These are phyloP conservation scores for Candida smagusa DNA, from an alignment of 1,139 yeast species.

Conservation along the genomic window DNA sequence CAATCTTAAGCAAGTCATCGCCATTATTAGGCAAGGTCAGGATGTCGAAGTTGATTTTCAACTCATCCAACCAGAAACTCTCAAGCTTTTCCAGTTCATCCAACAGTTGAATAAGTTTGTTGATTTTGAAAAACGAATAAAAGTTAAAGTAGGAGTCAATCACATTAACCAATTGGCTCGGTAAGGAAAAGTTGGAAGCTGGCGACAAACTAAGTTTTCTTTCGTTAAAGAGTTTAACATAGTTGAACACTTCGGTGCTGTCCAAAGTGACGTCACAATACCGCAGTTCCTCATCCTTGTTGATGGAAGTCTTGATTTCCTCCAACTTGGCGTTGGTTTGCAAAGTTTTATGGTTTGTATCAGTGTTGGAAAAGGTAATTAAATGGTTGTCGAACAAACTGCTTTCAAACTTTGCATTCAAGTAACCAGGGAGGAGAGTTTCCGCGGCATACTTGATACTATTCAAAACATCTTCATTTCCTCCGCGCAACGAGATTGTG, in stretches of 20 bases:
- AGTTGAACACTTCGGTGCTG: slow-evolving; percentile 37
- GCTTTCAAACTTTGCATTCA: slow-evolving; percentile 78
- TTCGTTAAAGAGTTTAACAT: slow-evolving; percentile 48
- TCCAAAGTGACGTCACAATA: slow-evolving; percentile 22
- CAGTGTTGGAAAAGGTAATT: slow-evolving; percentile 9
- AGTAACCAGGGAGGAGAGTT: slow-evolving; percentile 71
- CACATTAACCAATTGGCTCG: slow-evolving; percentile 56
- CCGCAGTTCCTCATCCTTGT: slow-evolving; percentile 10
- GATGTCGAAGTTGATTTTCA: slow-evolving; percentile 25
- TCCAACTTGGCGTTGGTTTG: slow-evolving; percentile 8
- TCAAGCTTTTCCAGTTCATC: slow-evolving; percentile 18
- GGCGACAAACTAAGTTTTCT: slow-evolving; percentile 72
- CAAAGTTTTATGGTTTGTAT: slow-evolving; percentile 7
- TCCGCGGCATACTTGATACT: slow-evolving; percentile 77
- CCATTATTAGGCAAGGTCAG: slow-evolving; percentile 34
- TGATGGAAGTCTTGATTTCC: slow-evolving; percentile 10
- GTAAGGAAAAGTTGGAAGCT: slow-evolving; percentile 64
- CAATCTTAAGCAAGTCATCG: slow-evolving; percentile 35
- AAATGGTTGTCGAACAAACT: slow-evolving; percentile 71
- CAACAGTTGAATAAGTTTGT: slow-evolving; percentile 19
- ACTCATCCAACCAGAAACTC: slow-evolving; percentile 23
- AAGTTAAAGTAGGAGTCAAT: slow-evolving; percentile 51
- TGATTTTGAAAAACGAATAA: slow-evolving; percentile 27
- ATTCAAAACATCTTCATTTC: slow-evolving; percentile 53
- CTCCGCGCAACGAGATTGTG: slow-evolving; percentile 80